phyloP scores from a whole-genome alignment of 306 rosid species.

The Trifolium repens region DNA sequence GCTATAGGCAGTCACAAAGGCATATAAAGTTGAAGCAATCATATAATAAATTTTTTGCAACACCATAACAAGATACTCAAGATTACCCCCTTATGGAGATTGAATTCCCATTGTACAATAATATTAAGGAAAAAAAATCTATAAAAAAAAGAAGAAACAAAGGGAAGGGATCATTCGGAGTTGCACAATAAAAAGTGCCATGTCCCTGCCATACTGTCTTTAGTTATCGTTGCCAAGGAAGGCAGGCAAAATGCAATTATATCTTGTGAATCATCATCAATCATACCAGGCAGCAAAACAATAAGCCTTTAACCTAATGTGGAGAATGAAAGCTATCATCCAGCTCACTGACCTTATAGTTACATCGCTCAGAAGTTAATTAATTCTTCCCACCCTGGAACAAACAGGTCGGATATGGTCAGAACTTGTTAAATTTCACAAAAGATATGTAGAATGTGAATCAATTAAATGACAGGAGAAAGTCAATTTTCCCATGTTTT shows the following conservation, averaged over 20 bases:
- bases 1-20: neutral
- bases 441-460: neutral
- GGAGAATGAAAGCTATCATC: constrained; percentile 37
- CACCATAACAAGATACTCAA: constrained; percentile 30
- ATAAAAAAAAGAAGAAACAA: neutral
- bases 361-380: constrained; percentile 20
- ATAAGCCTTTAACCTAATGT: constrained; percentile 36
- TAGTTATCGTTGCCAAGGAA: constrained; percentile 39
- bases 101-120: constrained; percentile 41
- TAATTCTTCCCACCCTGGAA: constrained; percentile 52
- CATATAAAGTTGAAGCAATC: neutral
- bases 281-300: constrained; percentile 39
- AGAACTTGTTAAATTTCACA: constrained; percentile 18
- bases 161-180: constrained; percentile 36
- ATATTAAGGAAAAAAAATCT: neutral
- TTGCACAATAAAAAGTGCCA: constrained; percentile 37
- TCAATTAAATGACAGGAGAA: neutral
- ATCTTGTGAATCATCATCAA: constrained; percentile 36
- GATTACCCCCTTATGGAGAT: constrained; percentile 36
- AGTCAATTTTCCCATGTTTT: constrained; percentile 5
- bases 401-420: constrained; percentile 1
- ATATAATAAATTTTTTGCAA: constrained; percentile 23
- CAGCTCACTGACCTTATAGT: constrained; percentile 31
- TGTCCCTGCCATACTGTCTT: constrained; percentile 35
- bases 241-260: constrained; percentile 31